These are phyloP conservation scores for Rhizoclosmatium sp. DNA, from an alignment of 192 early-diverging fungal genomes.

Conservation along the genomic window DNA sequence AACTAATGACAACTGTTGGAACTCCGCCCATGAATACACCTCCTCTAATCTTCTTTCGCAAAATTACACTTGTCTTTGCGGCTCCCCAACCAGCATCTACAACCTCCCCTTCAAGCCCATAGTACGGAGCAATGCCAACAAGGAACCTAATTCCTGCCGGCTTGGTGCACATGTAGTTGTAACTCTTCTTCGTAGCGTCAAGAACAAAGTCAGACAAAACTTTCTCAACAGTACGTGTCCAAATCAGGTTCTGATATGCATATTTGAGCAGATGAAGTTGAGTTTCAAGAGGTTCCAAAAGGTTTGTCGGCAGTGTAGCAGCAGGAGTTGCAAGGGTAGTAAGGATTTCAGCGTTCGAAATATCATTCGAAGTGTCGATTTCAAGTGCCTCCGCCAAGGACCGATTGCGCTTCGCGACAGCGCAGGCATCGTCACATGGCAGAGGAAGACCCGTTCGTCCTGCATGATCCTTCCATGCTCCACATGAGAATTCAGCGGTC, in stretches of 20 bases:
- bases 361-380: slow-evolving; percentile 30
- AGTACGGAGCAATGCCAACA: slow-evolving; percentile 75
- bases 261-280: slow-evolving; percentile 64
- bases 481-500: slow-evolving; percentile 70
- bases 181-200: slow-evolving; percentile 57
- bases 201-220: slow-evolving; percentile 71
- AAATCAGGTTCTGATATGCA: slow-evolving; percentile 66
- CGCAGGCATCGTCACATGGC: slow-evolving; percentile 84
- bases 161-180: slow-evolving; percentile 77
- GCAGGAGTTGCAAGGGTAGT: background rate
- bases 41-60: slow-evolving; percentile 52
- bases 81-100: slow-evolving; percentile 74
- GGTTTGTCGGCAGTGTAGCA: background rate
- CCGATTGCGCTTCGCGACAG: slow-evolving; percentile 78
- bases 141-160: slow-evolving; percentile 71
- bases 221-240: slow-evolving; percentile 75
- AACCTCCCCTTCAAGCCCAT: slow-evolving; percentile 75
- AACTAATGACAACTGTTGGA: background rate
- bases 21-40: background rate
- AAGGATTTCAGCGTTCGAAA: background rate
- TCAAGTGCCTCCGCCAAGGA: slow-evolving; percentile 82
- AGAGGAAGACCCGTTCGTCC: slow-evolving; percentile 59
- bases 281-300: slow-evolving; percentile 62
- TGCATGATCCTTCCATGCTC: slow-evolving; percentile 56
- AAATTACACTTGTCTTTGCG: slow-evolving; percentile 65